Conservation (phyloP, 1,139 yeast species). For the Kodamaea fungicola region DNA sequence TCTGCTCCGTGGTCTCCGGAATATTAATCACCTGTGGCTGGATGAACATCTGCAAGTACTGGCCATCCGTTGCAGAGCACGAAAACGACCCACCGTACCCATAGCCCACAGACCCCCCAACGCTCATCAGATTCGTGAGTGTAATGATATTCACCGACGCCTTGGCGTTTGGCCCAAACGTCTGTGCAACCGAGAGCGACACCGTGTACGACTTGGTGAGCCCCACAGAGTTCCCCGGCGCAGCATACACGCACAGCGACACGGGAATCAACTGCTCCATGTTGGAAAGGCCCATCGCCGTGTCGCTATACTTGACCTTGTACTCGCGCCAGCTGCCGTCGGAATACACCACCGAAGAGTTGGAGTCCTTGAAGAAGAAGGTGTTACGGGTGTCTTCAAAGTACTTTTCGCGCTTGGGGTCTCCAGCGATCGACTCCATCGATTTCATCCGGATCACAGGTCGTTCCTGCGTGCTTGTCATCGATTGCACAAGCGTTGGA, state of each 20-base stretch:
- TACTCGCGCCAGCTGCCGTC: conserved; percentile 5
- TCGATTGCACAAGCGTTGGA: background rate
- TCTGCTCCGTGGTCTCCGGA: conserved; percentile 3
- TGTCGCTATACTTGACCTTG: background rate
- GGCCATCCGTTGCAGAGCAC: conserved; percentile 4
- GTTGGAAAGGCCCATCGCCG: background rate
- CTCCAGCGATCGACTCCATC: conserved; percentile 4
- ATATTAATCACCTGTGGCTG: conserved; percentile 6
- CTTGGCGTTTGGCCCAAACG: background rate
- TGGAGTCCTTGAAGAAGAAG: conserved; percentile 4
- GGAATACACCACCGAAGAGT: conserved; percentile 1
- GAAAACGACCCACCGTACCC: conserved; percentile 2
- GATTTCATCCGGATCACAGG: conserved; percentile 4
- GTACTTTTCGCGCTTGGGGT: conserved; percentile 1
- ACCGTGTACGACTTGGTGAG: conserved; percentile 3
- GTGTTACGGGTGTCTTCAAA: conserved; percentile 3
- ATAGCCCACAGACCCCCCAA: conserved; percentile 1
- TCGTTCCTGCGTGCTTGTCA: background rate
- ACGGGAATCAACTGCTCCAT: conserved; percentile 7
- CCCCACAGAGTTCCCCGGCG: conserved; percentile 1
- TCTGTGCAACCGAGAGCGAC: background rate
- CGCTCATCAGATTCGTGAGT: background rate
- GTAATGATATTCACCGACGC: background rate
- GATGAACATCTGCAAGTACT: conserved; percentile 6
- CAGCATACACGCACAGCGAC: conserved; percentile 5